A percentile compares a stretch with the other conserved stretches of the same genome.
phyloP scores from a whole-genome alignment of 2,329 filamentous ascomycete species.

The Penicillium paneum region DNA sequence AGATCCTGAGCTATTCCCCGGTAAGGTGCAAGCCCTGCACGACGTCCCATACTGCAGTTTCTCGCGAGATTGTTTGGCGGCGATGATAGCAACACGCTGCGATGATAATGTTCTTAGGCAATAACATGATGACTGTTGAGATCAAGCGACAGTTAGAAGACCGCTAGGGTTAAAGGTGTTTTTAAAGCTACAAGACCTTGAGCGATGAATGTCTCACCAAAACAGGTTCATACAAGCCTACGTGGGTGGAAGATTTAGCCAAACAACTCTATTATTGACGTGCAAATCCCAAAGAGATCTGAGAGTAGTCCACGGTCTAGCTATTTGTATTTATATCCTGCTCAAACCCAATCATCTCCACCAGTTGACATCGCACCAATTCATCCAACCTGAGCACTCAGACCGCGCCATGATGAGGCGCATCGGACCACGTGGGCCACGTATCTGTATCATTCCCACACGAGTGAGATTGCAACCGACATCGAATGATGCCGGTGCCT shows the following conservation, averaged over 20 bases:
- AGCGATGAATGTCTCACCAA: background rate
- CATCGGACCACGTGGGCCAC: background rate
- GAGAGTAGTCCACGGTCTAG: constrained; percentile 1
- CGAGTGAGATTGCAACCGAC: background rate
- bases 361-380: background rate
- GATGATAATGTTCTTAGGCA: background rate
- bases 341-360: background rate
- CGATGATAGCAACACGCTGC: background rate
- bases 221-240: background rate
- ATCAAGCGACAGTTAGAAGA: background rate
- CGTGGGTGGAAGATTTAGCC: background rate
- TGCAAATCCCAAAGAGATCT: constrained; percentile 1
- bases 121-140: background rate
- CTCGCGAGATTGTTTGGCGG: background rate
- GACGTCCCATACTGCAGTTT: too few relatives aligned
- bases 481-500: background rate
- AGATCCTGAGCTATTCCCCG: too few relatives aligned
- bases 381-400: background rate
- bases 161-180: background rate
- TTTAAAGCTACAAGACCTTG: too few relatives aligned
- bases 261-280: constrained; percentile 2
- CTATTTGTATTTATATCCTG: background rate
- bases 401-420: background rate
- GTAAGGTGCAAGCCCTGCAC: too few relatives aligned
- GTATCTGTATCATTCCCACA: background rate